Base-by-base conservation (phyloP, 495 filamentous ascomycete species). In the Hypoxylon lenormandii region DNA sequence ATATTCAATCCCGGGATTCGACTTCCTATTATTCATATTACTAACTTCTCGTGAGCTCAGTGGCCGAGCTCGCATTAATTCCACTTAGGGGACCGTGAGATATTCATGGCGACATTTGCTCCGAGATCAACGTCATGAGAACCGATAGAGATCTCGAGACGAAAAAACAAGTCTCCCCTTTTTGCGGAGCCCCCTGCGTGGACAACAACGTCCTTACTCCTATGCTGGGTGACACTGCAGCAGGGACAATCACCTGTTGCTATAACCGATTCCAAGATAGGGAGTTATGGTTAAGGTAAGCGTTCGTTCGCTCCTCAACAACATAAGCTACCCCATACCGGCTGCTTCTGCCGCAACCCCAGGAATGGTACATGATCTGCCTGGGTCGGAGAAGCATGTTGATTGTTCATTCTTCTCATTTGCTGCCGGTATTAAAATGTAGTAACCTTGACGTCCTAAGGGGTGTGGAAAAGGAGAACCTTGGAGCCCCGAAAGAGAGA, bases 81-180 rank as follows among this genome's bases (percentile, higher is more conserved):
- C 55, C 26, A 49, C 60, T 51, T 66, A 54, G 55, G 57, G 26
- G 36, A 18, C 49, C 38, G 36, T 64, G 52, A 28, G 40, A 26
- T 54, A n/a, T 66, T 64, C 59, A 73, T 75, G 65, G 69, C 66
- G 55, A 73, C 63, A 68, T 72, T 19, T 63, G 28, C 65, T 67
- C 70, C 73, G 70, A 70, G 52, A 64, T 37, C 59, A 73, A 69
- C 70, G 70, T 75, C 70, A 73, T 70, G 47, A 26, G 46, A 49
- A 65, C 54, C 53, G 47, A 47, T 28, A 55, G 42, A 72, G 42
- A 62, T 68, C 47, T 60, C 22, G 60, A 64, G 59, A 66, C 53
- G 59, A 60, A 47, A 67, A 67, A 72, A 22, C 13, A 43, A 13
- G 43, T 62, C 61, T 65, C 57, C 48, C 50, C 65, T 56, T 72